Conservation (phyloP, 1,284 basidiomycete species). For the Cryptococcus neoformans region DNA sequence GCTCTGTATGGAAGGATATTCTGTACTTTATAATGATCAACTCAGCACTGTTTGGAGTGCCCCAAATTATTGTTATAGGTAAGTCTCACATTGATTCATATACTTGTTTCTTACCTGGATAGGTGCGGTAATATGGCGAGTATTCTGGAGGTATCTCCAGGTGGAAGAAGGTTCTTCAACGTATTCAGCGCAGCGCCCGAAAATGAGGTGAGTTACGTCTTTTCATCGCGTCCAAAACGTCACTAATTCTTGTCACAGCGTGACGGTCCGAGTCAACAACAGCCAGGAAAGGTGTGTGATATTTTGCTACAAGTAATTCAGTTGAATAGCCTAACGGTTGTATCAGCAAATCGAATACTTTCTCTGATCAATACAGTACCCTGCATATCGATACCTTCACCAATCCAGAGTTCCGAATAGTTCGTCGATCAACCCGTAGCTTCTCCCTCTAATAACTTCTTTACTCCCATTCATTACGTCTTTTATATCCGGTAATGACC, state of each 20-base stretch:
- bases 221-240: no score
- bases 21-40: constrained; percentile 89
- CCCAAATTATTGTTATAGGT: constrained; percentile 84
- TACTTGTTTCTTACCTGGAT: background rate
- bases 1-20: constrained; percentile 98
- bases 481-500: constrained; percentile 31
- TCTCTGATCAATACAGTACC: constrained; percentile 22
- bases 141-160: constrained; percentile 93
- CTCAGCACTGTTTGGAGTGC: constrained; percentile 98
- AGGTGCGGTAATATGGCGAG: constrained; percentile 97
- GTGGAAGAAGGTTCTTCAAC: constrained; percentile 87
- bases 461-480: constrained; percentile 38
- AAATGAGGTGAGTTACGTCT: constrained; percentile 58
- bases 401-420: constrained; percentile 39
- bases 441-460: constrained; percentile 32
- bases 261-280: constrained; percentile 48
- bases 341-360: constrained; percentile 45
- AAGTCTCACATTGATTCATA: constrained; percentile 8
- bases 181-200: constrained; percentile 97
- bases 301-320: background rate
- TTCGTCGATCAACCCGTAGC: constrained; percentile 36
- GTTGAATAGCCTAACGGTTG: background rate
- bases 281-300: constrained; percentile 32
- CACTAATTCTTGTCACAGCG: constrained; percentile 16
- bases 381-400: constrained; percentile 11